Evolutionary conservation across 495 filamentous ascomycete genomes (phyloP).

Genomic region (Ascodesmis nigricans): DNA sequence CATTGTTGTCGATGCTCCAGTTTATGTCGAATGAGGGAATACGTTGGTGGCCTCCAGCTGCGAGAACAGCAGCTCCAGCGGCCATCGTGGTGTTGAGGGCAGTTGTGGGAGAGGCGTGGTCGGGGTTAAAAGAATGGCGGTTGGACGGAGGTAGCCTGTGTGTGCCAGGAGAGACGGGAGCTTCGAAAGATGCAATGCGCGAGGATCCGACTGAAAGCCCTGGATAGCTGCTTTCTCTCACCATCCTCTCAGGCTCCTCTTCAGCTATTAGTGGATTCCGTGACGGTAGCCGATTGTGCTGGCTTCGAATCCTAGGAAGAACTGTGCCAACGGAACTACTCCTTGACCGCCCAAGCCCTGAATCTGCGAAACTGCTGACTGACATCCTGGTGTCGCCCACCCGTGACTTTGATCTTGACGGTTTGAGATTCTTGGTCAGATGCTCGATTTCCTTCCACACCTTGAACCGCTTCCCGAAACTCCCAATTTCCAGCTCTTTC

Average conservation of each 20-base stretch:
- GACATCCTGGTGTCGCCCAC: constrained; percentile 15
- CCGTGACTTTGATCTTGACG: constrained; percentile 9
- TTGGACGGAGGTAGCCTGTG: constrained; percentile 2
- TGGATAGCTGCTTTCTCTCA: background rate
- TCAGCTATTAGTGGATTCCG: constrained; percentile 19
- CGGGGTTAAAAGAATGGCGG: constrained; percentile 13
- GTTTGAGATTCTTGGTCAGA: constrained; percentile 53
- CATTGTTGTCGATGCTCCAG: too few relatives aligned
- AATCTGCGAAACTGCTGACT: constrained; percentile 11
- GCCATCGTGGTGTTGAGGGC: constrained; percentile 18
- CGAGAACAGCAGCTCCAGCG: constrained; percentile 15
- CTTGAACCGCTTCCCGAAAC: constrained; percentile 26
- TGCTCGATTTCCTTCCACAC: constrained; percentile 45
- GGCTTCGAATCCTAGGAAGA: constrained; percentile 38
- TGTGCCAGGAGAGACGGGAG: constrained; percentile 24
- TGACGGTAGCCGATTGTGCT: constrained; percentile 26
- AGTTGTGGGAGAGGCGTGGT: constrained; percentile 13
- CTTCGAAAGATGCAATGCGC: constrained; percentile 25
- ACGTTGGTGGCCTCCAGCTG: constrained; percentile 15
- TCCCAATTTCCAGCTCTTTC: constrained; percentile 86
- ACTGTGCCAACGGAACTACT: constrained; percentile 29
- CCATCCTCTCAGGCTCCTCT: constrained; percentile 18
- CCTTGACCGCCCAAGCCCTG: constrained; percentile 14
- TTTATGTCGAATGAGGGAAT: constrained; percentile 54
- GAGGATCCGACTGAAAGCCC: constrained; percentile 7